These are phyloP conservation scores for Metschnikowia rubicola DNA, from an alignment of 805 yeast genomes.

Conservation along the genomic window DNA sequence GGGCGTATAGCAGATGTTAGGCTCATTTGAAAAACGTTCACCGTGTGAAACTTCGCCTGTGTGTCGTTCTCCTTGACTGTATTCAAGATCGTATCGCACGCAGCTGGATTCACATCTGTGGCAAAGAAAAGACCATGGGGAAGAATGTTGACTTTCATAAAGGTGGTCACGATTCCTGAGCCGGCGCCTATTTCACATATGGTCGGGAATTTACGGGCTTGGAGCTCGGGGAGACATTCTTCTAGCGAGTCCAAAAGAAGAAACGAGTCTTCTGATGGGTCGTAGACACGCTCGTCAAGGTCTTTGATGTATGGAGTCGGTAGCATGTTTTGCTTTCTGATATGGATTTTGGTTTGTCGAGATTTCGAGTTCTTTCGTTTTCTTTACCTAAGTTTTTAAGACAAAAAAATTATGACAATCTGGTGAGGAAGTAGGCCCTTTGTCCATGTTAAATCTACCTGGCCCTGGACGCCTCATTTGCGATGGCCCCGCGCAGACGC, in stretches of 20 bases:
- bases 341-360: not conserved
- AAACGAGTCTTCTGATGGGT: slow-evolving; percentile 92
- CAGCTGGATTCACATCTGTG: slow-evolving; percentile 79
- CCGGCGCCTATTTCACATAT: slow-evolving; percentile 90
- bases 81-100: slow-evolving; percentile 47
- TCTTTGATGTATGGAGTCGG: slow-evolving; percentile 67
- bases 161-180: slow-evolving; percentile 83
- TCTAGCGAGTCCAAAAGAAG: slow-evolving; percentile 80
- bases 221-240: slow-evolving; percentile 33
- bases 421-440: not conserved
- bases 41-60: slow-evolving; percentile 1
- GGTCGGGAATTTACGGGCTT: slow-evolving; percentile 40
- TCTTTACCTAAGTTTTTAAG: too few species aligned
- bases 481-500: not conserved
- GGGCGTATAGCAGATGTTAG: slow-evolving; percentile 49
- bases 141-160: slow-evolving; percentile 58
- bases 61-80: slow-evolving; percentile 23
- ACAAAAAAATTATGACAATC: too few species aligned
- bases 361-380: not conserved
- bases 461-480: not conserved
- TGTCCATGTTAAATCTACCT: not conserved
- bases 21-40: slow-evolving; percentile 49
- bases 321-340: slow-evolving; percentile 46
- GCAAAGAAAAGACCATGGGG: slow-evolving; percentile 54
- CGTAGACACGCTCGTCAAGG: slow-evolving; percentile 77